Evolutionary conservation across 805 yeast species (phyloP).

Genomic region (Zygosaccharomyces bailii): DNA sequence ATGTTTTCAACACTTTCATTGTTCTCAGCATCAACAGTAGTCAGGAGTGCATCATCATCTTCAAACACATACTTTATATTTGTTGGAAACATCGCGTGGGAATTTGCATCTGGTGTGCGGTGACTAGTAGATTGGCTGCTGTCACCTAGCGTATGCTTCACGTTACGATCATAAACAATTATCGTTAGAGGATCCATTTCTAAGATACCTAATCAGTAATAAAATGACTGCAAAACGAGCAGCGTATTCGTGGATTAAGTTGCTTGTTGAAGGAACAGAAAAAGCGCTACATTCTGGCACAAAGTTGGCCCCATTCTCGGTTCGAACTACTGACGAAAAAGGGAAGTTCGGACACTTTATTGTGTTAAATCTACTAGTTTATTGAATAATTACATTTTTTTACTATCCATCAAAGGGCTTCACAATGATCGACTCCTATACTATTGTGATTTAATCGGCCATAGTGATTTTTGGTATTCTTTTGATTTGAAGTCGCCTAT

Average conservation of each 20-base stretch:
- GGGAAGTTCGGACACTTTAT: too few relatives aligned
- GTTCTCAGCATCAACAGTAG: slow-evolving; percentile 8
- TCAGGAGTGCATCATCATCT: slow-evolving; percentile 24
- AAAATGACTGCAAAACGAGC: too few relatives aligned
- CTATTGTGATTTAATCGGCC: too few relatives aligned
- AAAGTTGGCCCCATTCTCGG: background rate
- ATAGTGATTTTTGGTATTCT: too few relatives aligned
- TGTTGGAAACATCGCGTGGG: slow-evolving; percentile 27
- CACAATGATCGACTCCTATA: too few relatives aligned
- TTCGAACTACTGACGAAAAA: slow-evolving; percentile 4
- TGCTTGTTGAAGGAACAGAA: too few relatives aligned
- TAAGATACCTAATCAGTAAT: too few relatives aligned
- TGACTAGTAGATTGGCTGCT: slow-evolving; percentile 12
- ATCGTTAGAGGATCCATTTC: slow-evolving; percentile 20
- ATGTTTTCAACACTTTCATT: slow-evolving; percentile 28
- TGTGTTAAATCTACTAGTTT: too few relatives aligned
- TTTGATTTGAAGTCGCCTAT: too few relatives aligned
- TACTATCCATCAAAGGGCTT: background rate
- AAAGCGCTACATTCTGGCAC: too few relatives aligned
- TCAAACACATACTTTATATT: slow-evolving; percentile 33
- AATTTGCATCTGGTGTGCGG: slow-evolving; percentile 14
- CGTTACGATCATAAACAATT: slow-evolving; percentile 27
- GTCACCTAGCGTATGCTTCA: slow-evolving; percentile 14
- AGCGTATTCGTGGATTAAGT: too few relatives aligned
- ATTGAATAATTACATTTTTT: background rate